Base-by-base conservation (phyloP, 306 rosid genomes). In the Ormosia semicastrata region DNA sequence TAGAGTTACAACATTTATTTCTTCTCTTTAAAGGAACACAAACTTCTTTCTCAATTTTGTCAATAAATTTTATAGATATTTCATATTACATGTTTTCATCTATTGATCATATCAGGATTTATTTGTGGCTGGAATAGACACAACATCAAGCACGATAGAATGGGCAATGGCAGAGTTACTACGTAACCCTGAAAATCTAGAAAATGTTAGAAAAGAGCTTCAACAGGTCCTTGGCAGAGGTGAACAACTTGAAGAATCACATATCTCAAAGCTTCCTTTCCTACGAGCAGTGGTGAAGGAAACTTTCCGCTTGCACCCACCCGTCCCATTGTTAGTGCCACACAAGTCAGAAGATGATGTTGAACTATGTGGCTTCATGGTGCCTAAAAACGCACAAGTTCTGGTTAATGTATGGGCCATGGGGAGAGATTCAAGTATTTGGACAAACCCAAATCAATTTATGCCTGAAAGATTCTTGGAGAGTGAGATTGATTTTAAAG, bases 381-480 rank as follows among this genome's bases (percentile, higher is more conserved):
- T 84, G 29, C 88, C 82, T 7, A 84, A 81, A 54, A 43, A 82
- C 37, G 77, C 84, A 62, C 80, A 79, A 43, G 7, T 87, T 0
- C 2, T 87, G 0, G 66, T 84, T 0, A 87, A 87, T 32, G 71
- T 74, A 5, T 87, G 90, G 90, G 84, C 80, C 6, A 87, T 84
- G 24, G 90, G 90, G 62, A 40, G 86, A 66, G 88, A 87, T 9
- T 41, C 86, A 5, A 75, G 30, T 2, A 58, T 76, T 7, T 87
- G 86, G 90, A 0, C 57, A n/a, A 63, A 81, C 40, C 77, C 90
- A 54, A 43, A 64, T 17, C 0, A 0, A 14, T 87, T 87, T 32
- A 3, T 36, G 13, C 90, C 87, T 0, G 86, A 87, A 58, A 78
- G 75, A 9, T 78, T 85, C 64, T 33, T 85, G 12, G 58, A 71